phyloP scores from a whole-genome alignment of 2,329 filamentous ascomycete genomes.

The Phoma sp. region DNA sequence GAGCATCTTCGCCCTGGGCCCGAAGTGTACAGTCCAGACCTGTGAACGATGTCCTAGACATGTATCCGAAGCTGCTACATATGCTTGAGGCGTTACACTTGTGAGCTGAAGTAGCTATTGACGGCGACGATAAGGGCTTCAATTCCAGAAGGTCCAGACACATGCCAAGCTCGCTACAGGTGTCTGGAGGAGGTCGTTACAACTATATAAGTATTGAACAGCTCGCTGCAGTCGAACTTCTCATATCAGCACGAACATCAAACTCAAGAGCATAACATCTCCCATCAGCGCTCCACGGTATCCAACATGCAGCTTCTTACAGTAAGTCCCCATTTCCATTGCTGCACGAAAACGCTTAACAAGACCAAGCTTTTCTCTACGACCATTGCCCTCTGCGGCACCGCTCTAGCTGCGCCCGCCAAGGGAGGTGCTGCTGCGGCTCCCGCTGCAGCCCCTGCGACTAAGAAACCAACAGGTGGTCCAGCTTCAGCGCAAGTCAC shows the following conservation, averaged over 20 bases:
- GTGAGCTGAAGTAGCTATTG: neutral
- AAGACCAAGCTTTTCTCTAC: neutral
- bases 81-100: neutral
- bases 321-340: neutral
- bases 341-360: neutral
- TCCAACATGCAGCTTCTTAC: neutral
- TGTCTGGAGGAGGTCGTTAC: neutral
- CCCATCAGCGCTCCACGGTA: neutral
- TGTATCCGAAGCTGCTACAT: neutral
- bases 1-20: no score
- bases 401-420: neutral
- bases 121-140: neutral
- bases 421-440: neutral
- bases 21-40: neutral
- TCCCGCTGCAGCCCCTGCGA: neutral
- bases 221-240: neutral
- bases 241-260: neutral
- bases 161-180: neutral
- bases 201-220: neutral
- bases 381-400: neutral
- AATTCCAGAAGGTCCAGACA: neutral
- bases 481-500: neutral
- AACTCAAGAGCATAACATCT: neutral
- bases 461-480: neutral
- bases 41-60: neutral